Evolutionary conservation across 164 flowering plant genomes (phyloP).

Genomic region (Annona cherimola): DNA sequence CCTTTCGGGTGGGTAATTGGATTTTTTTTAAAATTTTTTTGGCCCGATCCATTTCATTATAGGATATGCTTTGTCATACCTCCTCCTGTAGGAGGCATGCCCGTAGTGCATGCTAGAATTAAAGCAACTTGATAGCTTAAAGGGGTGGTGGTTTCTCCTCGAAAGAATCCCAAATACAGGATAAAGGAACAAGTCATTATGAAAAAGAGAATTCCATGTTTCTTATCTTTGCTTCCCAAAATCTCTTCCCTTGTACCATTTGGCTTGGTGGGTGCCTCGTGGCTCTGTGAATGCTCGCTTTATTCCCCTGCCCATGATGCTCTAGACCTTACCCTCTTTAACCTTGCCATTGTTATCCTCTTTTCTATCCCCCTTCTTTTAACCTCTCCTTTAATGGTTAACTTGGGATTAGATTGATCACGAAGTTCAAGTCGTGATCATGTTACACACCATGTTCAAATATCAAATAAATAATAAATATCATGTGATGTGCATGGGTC

Average conservation of each 20-base stretch:
- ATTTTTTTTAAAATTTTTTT: background rate
- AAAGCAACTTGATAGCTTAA: constrained; percentile 12
- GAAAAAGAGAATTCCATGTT: constrained; percentile 29
- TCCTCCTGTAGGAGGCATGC: background rate
- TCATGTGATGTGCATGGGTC: background rate
- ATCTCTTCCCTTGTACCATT: constrained; percentile 18
- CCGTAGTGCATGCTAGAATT: constrained; percentile 19
- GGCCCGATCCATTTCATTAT: background rate
- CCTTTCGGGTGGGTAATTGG: background rate
- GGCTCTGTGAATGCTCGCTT: constrained; percentile 26
- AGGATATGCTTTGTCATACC: background rate
- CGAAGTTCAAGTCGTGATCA: background rate
- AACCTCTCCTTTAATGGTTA: no score
- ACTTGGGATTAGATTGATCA: constrained; percentile 6
- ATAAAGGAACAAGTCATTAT: constrained; percentile 29
- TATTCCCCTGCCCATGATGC: constrained; percentile 22
- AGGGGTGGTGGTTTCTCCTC: constrained; percentile 15
- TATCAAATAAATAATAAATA: no score
- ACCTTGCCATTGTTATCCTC: no score
- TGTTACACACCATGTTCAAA: background rate
- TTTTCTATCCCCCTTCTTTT: no score
- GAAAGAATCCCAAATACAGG: constrained; percentile 26
- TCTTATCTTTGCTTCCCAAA: background rate
- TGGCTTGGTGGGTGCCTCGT: constrained; percentile 26
- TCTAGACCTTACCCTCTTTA: background rate